phyloP scores from a whole-genome alignment of 768 basidiomycete species.

The Lactarius quietus region DNA sequence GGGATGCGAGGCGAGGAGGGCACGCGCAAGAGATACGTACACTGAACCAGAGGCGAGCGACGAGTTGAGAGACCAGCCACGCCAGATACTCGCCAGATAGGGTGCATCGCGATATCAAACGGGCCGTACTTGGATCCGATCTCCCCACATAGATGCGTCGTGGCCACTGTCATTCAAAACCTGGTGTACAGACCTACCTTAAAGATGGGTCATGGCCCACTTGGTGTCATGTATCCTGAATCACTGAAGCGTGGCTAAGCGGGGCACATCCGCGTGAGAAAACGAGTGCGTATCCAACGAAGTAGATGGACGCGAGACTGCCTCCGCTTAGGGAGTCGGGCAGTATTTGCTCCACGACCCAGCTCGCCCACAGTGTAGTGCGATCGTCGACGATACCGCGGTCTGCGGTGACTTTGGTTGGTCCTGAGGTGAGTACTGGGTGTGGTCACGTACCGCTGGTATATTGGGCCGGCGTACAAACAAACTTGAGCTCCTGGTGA shows the following conservation, averaged over 20 bases:
- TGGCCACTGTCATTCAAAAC: neutral
- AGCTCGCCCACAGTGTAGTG: constrained; percentile 40
- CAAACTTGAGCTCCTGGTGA: constrained; percentile 30
- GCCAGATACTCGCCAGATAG: constrained; percentile 49
- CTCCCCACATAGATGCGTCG: constrained; percentile 27
- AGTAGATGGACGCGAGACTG: too few species aligned
- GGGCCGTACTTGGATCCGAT: constrained; percentile 40
- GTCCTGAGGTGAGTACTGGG: neutral
- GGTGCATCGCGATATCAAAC: constrained; percentile 41
- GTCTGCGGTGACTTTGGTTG: constrained; percentile 28
- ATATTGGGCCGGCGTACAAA: constrained; percentile 43
- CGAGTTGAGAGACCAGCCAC: too few species aligned
- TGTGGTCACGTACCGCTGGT: constrained; percentile 35
- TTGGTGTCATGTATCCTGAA: constrained; percentile 37
- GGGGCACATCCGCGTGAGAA: neutral
- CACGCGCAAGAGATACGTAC: too few species aligned
- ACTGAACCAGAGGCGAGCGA: constrained; percentile 37
- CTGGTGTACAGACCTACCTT: constrained; percentile 30
- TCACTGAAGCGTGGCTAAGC: constrained; percentile 31
- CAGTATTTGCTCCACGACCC: too few species aligned
- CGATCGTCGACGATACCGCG: constrained; percentile 35
- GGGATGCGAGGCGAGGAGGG: neutral
- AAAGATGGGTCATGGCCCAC: constrained; percentile 38
- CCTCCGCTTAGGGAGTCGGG: too few species aligned
- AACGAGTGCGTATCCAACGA: too few species aligned